Conservation (phyloP, 805 yeast genomes). For the Lipomyces sp. region DNA sequence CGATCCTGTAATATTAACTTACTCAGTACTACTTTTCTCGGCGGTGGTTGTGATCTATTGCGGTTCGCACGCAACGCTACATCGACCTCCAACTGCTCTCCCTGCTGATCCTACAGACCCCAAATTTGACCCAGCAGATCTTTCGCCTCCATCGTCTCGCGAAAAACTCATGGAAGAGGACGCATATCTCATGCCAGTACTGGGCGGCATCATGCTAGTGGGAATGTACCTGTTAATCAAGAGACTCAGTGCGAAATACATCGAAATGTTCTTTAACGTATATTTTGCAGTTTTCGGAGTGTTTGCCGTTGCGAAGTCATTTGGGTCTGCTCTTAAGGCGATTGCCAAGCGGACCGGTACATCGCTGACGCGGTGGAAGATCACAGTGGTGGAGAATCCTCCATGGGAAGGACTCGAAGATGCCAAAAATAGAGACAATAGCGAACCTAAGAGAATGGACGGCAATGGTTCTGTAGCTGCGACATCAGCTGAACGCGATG, state of each 20-base stretch:
- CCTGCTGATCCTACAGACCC: slow-evolving; percentile 38
- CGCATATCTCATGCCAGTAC: slow-evolving; percentile 53
- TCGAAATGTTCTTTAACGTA: slow-evolving; percentile 47
- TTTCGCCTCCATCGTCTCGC: slow-evolving; percentile 19
- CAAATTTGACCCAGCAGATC: slow-evolving; percentile 40
- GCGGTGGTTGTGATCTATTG: slow-evolving; percentile 36
- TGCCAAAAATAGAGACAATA: slow-evolving; percentile 45
- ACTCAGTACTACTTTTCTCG: slow-evolving; percentile 32
- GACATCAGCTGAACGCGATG: slow-evolving; percentile 12
- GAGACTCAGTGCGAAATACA: slow-evolving; percentile 43
- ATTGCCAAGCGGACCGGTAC: slow-evolving; percentile 14
- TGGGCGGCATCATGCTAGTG: slow-evolving; percentile 50
- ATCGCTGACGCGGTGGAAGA: slow-evolving; percentile 23
- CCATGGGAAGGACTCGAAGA: slow-evolving; percentile 47
- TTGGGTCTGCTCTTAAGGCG: slow-evolving; percentile 32
- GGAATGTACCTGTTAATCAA: slow-evolving; percentile 50
- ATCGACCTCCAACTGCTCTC: slow-evolving; percentile 39
- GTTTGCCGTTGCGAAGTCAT: slow-evolving; percentile 45
- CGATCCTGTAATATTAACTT: slow-evolving; percentile 36
- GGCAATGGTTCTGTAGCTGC: slow-evolving; percentile 16
- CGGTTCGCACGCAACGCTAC: slow-evolving; percentile 37
- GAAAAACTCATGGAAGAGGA: slow-evolving; percentile 41
- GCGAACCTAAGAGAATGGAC: slow-evolving; percentile 14
- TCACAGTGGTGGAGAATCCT: slow-evolving; percentile 27
- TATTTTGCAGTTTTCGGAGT: slow-evolving; percentile 49